phyloP scores from a whole-genome alignment of 2,329 filamentous ascomycete species.

The Colletotrichum echinochloae region DNA sequence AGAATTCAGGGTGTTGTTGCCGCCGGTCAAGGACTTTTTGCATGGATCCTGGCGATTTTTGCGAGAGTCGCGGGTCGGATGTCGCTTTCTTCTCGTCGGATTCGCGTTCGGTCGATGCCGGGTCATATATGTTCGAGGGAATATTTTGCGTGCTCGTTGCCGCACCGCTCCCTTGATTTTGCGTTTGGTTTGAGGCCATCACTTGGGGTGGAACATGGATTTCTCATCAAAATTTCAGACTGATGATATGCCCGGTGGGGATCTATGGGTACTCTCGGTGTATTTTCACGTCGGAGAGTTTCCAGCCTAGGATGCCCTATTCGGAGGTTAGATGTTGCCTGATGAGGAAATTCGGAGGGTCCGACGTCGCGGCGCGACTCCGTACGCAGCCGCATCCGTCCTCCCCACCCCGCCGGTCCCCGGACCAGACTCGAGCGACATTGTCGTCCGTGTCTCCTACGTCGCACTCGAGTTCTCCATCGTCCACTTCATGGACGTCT shows the following conservation, averaged over 20 bases:
- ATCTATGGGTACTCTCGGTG: background rate
- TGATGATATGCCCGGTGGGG: background rate
- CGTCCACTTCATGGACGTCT: background rate
- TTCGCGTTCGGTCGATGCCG: background rate
- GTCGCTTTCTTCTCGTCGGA: background rate
- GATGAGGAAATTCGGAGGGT: slow-evolving; percentile 2
- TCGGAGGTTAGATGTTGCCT: background rate
- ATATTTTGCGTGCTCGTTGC: background rate
- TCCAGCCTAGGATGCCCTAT: background rate
- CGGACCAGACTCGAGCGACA: background rate
- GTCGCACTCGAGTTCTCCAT: slow-evolving; percentile 1
- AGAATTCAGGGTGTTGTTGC: background rate
- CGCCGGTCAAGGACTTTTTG: background rate
- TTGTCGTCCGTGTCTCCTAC: background rate
- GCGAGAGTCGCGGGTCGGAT: background rate
- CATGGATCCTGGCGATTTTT: background rate
- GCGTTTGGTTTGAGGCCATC: background rate
- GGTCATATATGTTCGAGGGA: background rate
- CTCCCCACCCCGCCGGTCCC: background rate
- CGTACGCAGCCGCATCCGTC: background rate
- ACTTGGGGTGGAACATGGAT: background rate
- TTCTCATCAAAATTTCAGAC: background rate
- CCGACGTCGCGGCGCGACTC: background rate
- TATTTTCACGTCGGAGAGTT: background rate
- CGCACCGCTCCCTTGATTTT: background rate